Evolutionary conservation across 768 basidiomycete species (phyloP).

Genomic region (Lactifluus volemus): DNA sequence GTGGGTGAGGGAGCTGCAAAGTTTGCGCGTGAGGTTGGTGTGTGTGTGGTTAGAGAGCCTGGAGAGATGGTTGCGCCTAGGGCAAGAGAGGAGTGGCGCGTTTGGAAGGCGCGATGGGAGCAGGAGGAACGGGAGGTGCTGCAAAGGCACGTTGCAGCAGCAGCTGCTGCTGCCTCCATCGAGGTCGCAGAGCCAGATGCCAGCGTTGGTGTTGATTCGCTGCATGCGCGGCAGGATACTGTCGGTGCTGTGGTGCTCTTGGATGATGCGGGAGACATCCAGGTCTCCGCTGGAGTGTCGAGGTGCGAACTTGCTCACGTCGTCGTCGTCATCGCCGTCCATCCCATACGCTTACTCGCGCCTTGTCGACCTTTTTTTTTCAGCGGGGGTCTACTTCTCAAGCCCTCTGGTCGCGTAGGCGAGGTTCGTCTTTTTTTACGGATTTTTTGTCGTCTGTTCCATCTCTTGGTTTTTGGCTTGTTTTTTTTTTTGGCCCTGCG

Average conservation of each 20-base stretch:
- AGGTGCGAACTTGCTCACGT: slow-evolving; percentile 33
- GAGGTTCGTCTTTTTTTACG: slow-evolving; percentile 59
- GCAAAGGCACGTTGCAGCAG: neutral
- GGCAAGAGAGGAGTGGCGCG: slow-evolving; percentile 46
- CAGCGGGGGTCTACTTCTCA: slow-evolving; percentile 76
- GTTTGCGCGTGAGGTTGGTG: slow-evolving; percentile 36
- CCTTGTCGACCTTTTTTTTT: neutral
- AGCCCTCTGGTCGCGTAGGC: slow-evolving; percentile 63
- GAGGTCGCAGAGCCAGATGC: neutral
- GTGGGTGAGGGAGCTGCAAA: slow-evolving; percentile 50
- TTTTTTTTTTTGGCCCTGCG: no score
- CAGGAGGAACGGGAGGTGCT: slow-evolving; percentile 4
- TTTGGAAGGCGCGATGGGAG: slow-evolving; percentile 38
- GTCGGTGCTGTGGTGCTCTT: slow-evolving; percentile 64
- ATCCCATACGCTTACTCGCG: no score
- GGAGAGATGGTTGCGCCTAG: slow-evolving; percentile 42
- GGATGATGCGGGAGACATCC: slow-evolving; percentile 29
- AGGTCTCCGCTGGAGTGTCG: slow-evolving; percentile 63
- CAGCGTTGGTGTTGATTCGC: neutral
- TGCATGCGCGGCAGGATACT: slow-evolving; percentile 51
- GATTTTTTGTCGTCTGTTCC: neutral
- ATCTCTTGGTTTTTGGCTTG: neutral
- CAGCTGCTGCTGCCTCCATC: no score
- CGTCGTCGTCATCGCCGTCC: no score
- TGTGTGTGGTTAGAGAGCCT: slow-evolving; percentile 25